Base-by-base conservation (phyloP, 805 yeast species). In the Candida nanaspora region DNA sequence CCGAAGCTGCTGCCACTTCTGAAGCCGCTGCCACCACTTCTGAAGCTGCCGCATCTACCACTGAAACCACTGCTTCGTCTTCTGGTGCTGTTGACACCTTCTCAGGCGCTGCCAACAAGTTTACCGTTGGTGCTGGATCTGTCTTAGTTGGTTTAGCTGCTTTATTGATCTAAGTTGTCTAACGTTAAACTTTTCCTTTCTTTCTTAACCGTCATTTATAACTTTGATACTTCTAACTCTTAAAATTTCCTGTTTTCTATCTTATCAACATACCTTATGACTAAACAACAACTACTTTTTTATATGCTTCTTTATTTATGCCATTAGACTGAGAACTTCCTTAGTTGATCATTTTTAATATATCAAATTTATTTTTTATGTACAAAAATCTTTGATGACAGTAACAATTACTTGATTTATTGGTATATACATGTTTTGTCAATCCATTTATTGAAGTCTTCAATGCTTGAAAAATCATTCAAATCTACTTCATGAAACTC, bases 11-110 rank as follows among this genome's bases (percentile, higher is more conserved):
- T 15, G 16, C 31, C 11, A 35, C 38, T 10, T 45, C 41, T 38
- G 42, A 44, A 29, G 14, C 50, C n/a, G 51, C 48, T 21, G 39
- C 26, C 6, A 58, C 56, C 28, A 40, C 53, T 3, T 41, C 43
- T 14, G 20, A 41, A 18, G 39, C 43, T 4, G 41, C 52, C 33
- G 50, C 46, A 13, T 39, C 49, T 1, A 46, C 49, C 3, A 52
- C 53, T 4, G 33, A n/a, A n/a, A n/a, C n/a, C n/a, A n/a, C 31
- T 18, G 33, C 41, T 11, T 26, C 45, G 13, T 27, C 39, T n/a
- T 16, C 45, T 11, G 39, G 33, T 29, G 43, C 43, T 26, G 36
- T 38, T 16, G 40, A 16, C 23, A 32, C 40, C 10, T 40, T 9
- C 39, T 23, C 39, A 27, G 49, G 39, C 34, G 51, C 46, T 41